Evolutionary conservation across 257 asterid genomes (phyloP).

Genomic region (Nyctanthes arbortristis): DNA sequence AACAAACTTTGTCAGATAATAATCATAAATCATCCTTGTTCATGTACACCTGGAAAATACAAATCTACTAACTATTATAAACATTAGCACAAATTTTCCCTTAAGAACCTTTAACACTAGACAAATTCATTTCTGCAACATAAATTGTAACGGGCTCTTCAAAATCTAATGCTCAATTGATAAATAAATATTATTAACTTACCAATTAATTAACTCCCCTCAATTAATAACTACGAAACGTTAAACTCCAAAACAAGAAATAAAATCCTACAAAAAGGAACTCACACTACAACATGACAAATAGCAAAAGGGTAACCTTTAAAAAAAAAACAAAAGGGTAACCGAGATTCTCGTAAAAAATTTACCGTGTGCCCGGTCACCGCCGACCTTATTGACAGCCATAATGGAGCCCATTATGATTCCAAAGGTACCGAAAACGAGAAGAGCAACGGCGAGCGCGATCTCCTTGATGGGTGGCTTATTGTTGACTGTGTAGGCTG

Average conservation of each 20-base stretch:
- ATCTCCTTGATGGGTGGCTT: slow-evolving; percentile 96
- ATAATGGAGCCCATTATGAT: slow-evolving; percentile 70
- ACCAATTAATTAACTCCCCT: neutral
- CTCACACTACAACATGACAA: too few species aligned
- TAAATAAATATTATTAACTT: neutral
- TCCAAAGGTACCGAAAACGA: slow-evolving; percentile 79
- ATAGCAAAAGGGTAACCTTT: too few species aligned
- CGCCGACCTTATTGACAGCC: slow-evolving; percentile 88
- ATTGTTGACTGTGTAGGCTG: slow-evolving; percentile 66
- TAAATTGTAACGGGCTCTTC: neutral
- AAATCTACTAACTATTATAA: neutral
- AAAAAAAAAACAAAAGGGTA: too few species aligned
- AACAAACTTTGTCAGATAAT: neutral
- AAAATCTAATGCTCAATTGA: neutral
- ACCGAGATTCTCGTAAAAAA: neutral
- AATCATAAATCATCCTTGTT: neutral
- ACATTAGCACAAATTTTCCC: neutral
- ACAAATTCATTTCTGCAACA: neutral
- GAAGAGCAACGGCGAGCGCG: slow-evolving; percentile 85
- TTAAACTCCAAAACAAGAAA: neutral
- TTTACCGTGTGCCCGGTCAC: slow-evolving; percentile 94
- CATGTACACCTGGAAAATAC: neutral
- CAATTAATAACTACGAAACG: neutral
- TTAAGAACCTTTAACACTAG: neutral
- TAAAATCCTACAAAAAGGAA: neutral